Evolutionary conservation across 768 basidiomycete species (phyloP), one percentile per base, ranked within the genome.

Genomic region (Royoungia palumana): DNA sequence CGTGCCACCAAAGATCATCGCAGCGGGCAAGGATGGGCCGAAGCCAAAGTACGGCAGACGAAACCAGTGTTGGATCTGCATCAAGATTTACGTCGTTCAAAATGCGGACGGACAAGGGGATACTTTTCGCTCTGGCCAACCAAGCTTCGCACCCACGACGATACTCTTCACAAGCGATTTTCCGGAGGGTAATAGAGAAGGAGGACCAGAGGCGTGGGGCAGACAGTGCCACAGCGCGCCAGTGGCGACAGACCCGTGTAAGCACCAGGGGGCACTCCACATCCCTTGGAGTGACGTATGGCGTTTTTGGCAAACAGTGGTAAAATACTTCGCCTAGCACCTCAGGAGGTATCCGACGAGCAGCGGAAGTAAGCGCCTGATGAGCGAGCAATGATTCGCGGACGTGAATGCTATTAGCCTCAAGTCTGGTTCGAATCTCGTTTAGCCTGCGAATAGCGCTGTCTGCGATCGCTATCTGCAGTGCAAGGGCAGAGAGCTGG

Each of bases 141-240:
- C 66, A 67, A 10, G 53, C 36, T 20, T 59, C 56, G 30, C 61
- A 67, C 3, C 54, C 55, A 2, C 36, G 53, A 37, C 63, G 60
- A 51, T 49, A 46, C 5, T 24, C 13, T 10, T 50, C 44, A 14
- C 21, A 36, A 10, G 43, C 19, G 4, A 47, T 47, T 16, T 48
- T 59, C 17, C 49, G 45, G 20, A 67, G 53, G 40, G 43, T 35
- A 30, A 67, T 35, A 24, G 55, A 61, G 19, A 67, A 45, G 21
- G 69, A 67, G 8, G 57, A 55, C 67, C 67, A 69, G 21, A 70
- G 62, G 25, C 46, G 50, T 17, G 69, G 67, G 11, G 69, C 66
- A 12, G 65, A 56, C 13, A 66, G 22, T 12, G 65, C 58, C 10
- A 70, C 61, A 16, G 48, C 54, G 25, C 64, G 66, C 67, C 67